Percentiles rank a stretch among this genome's conserved stretches.
Evolutionary conservation across 2,329 filamentous ascomycete genomes (phyloP).

Genomic region (Kalaharituber pfeilii): DNA sequence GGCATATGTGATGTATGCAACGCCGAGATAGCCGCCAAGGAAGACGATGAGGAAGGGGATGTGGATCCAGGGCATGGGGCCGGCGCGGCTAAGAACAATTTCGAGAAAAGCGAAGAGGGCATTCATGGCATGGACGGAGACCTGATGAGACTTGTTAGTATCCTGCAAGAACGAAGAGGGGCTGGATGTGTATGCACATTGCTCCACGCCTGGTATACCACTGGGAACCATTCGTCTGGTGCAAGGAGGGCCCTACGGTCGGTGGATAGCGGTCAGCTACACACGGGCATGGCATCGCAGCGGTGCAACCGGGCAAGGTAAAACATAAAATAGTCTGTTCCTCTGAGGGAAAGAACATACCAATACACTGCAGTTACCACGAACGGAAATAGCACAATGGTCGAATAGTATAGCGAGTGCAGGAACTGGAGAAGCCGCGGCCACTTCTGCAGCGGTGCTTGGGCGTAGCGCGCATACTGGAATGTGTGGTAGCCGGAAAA

Average conservation of each 20-base stretch:
- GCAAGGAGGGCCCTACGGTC: neutral
- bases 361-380: conserved; percentile 57
- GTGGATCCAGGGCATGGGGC: conserved; percentile 45
- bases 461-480: conserved; percentile 40
- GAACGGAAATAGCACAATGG: conserved; percentile 45
- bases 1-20: conserved; percentile 56
- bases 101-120: conserved; percentile 57
- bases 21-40: conserved; percentile 50
- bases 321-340: no score
- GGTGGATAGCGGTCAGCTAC: no score
- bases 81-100: conserved; percentile 49
- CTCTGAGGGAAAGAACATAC: no score
- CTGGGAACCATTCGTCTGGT: conserved; percentile 26
- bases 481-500: conserved; percentile 48
- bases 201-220: conserved; percentile 38
- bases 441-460: conserved; percentile 38
- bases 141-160: no score
- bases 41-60: conserved; percentile 51
- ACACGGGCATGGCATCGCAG: no score
- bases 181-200: conserved; percentile 32
- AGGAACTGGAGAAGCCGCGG: conserved; percentile 46
- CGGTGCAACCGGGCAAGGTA: no score
- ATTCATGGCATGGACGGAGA: conserved; percentile 62
- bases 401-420: conserved; percentile 47
- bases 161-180: no score